Evolutionary conservation across 495 filamentous ascomycete genomes (phyloP), one percentile per base, ranked within the genome.

Genomic region (Bacidia rubella): DNA sequence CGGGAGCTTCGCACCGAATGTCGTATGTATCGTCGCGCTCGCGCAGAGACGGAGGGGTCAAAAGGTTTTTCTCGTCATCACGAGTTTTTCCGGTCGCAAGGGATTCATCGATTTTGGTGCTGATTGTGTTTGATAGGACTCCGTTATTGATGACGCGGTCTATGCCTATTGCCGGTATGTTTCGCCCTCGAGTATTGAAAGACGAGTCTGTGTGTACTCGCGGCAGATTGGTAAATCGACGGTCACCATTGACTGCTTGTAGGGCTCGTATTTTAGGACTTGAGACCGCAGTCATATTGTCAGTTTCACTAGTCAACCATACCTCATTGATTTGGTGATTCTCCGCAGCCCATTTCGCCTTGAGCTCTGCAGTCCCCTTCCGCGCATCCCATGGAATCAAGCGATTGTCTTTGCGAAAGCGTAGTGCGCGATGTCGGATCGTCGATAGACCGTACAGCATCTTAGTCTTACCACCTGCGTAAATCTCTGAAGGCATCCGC

Each of bases 401-500:
- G 10, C 2, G 20, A 4, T 50, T 2, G 23, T 50, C 47, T 2
- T 45, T 29, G 7, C 56, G 12, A 12, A 55, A 58, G 11, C 56
- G n/a, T 3, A 11, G 21, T 1, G 38, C 11, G 2, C 56, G 42
- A 17, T 58, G 56, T 1, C 47, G 48, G 15, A 58, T 41, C 0
- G 29, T 55, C 12, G 40, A 52, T 0, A 54, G 32, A 2, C 42
- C 43, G 2, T 40, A 55, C 1, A 52, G 29, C 20, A 47, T 21
- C 11, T 43, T 58, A 10, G 25, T 17, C 0, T 2, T 15, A 21
- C 15, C 47, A 5, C 2, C 9, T 3, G 17, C 25, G 0, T 12
- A 23, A 11, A 51, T 20, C 11, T 1, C 9, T 3, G 43, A 27
- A 17, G 51, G 56, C 48, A 52, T 52, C 0, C 56, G 22, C 0